Conservation (phyloP, 441 rosid species). For the Populus hybrid region DNA sequence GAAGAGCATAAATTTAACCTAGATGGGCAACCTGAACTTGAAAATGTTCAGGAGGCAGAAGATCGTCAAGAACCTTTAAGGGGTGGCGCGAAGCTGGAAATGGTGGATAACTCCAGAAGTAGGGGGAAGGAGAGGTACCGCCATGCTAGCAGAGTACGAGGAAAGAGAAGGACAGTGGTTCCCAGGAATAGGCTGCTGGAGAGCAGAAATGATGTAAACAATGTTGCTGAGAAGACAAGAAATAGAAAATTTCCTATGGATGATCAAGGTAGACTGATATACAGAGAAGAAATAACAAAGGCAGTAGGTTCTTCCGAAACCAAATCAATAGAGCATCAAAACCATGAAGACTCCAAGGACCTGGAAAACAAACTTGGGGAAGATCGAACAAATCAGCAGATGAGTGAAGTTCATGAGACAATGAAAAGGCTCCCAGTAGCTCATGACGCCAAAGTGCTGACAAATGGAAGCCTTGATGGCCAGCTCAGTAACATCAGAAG, state of each 20-base stretch:
- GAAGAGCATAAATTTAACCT: conserved; percentile 11
- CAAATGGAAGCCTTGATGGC: conserved; percentile 4
- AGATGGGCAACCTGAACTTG: conserved; percentile 2
- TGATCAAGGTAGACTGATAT: not conserved
- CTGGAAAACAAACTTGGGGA: not conserved
- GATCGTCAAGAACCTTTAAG: conserved; percentile 6
- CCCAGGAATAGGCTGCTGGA: conserved; percentile 32
- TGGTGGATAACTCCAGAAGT: conserved; percentile 6
- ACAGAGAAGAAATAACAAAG: conserved; percentile 8
- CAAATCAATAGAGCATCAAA: not conserved
- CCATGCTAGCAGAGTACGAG: conserved; percentile 20
- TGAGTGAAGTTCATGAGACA: conserved; percentile 4
- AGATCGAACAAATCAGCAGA: conserved; percentile 12
- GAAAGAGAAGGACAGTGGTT: conserved; percentile 33
- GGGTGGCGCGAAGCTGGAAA: conserved; percentile 27
- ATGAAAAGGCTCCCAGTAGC: not conserved
- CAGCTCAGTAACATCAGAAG: conserved; percentile 6
- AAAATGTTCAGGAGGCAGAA: conserved; percentile 14
- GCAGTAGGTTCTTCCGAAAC: not conserved
- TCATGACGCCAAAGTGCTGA: not conserved
- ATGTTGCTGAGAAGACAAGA: conserved; percentile 10
- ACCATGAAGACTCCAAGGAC: conserved; percentile 8
- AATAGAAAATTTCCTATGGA: conserved; percentile 12
- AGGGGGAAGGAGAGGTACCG: conserved; percentile 16
- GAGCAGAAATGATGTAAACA: conserved; percentile 10